Evolutionary conservation across 768 basidiomycete genomes (phyloP).

Genomic region (Lactifluus subvellereus): DNA sequence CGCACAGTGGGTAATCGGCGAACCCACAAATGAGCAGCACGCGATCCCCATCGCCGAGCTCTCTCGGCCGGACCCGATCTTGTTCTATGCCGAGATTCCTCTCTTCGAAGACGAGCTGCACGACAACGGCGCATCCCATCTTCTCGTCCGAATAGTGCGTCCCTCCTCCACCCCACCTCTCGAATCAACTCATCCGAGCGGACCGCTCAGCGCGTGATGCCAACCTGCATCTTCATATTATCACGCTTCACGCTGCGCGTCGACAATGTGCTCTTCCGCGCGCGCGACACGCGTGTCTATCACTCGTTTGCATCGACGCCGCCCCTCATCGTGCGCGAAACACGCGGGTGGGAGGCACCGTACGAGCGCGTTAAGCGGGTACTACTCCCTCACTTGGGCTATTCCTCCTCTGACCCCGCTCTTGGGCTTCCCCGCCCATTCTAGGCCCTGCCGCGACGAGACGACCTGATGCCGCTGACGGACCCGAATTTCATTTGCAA

Average conservation of each 20-base stretch:
- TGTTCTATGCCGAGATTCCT: constrained; percentile 96
- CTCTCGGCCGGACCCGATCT: constrained; percentile 85
- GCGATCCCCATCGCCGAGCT: constrained; percentile 80
- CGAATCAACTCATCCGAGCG: not conserved
- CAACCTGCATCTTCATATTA: constrained; percentile 87
- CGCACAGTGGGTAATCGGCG: constrained; percentile 47
- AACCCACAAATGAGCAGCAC: constrained; percentile 52
- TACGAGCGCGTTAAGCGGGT: constrained; percentile 79
- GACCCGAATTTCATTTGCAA: constrained; percentile 80
- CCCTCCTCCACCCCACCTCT: not conserved
- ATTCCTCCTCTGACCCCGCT: not conserved
- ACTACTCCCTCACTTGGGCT: constrained; percentile 26
- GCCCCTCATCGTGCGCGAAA: constrained; percentile 68
- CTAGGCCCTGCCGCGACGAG: constrained; percentile 61
- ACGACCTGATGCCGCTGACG: constrained; percentile 85
- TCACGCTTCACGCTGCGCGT: constrained; percentile 89
- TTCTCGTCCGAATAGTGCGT: constrained; percentile 84
- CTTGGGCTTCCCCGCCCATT: not conserved
- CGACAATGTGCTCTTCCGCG: constrained; percentile 89
- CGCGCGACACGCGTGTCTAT: constrained; percentile 83
- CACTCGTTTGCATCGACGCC: constrained; percentile 66
- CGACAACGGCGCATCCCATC: constrained; percentile 87
- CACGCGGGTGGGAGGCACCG: constrained; percentile 85
- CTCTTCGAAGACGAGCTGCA: constrained; percentile 96
- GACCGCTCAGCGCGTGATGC: constrained; percentile 82